Evolutionary conservation across 805 yeast genomes (phyloP).

Genomic region (Candida piceae): DNA sequence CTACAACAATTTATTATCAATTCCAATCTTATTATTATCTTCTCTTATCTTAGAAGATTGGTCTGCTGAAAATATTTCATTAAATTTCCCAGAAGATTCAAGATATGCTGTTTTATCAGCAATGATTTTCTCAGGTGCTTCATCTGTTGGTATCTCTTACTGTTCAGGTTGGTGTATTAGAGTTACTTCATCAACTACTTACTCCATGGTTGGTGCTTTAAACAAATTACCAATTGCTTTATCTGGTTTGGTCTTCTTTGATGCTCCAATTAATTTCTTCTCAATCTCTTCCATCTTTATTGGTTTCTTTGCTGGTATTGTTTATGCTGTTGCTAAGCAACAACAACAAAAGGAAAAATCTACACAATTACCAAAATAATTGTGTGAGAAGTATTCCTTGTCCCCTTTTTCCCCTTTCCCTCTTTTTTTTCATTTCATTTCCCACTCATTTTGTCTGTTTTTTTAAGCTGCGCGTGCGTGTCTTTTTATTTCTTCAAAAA

Average conservation of each 20-base stretch:
- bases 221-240: conserved; percentile 97
- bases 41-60: conserved; percentile 88
- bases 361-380: conserved; percentile 32
- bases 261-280: conserved; percentile 90
- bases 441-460: not conserved
- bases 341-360: conserved; percentile 58
- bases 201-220: conserved; percentile 98
- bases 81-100: conserved; percentile 73
- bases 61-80: conserved; percentile 70
- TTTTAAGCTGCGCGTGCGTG: not conserved
- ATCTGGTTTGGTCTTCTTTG: conserved; percentile 91
- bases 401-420: too few species aligned
- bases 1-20: conserved; percentile 90
- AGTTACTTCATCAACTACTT: conserved; percentile 96
- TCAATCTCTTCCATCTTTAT: conserved; percentile 82
- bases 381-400: too few species aligned
- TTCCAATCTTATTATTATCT: conserved; percentile 77
- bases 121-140: conserved; percentile 89
- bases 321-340: conserved; percentile 93
- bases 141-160: conserved; percentile 96
- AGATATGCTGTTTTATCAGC: conserved; percentile 67
- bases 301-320: conserved; percentile 94
- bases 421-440: not conserved
- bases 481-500: not conserved
- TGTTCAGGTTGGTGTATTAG: conserved; percentile 99